Percentiles rank a stretch among this genome's conserved stretches.
These are phyloP conservation scores for Arctium lappa DNA, from an alignment of 129 eudicot species.

Conservation along the genomic window DNA sequence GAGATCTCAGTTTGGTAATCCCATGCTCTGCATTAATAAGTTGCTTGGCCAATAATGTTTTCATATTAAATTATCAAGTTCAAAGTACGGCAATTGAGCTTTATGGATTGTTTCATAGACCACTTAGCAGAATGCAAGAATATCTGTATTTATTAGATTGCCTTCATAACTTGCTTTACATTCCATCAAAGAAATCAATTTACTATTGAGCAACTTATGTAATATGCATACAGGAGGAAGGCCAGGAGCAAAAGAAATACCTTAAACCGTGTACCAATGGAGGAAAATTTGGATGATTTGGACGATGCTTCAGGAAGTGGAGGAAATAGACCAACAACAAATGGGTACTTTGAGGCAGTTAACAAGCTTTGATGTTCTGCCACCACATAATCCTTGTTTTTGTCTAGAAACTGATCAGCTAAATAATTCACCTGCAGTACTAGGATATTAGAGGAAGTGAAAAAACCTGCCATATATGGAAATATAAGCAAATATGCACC, in stretches of 20 bases:
- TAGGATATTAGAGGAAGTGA: background rate
- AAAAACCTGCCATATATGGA: background rate
- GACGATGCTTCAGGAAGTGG: constrained; percentile 86
- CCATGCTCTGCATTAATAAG: too few relatives aligned
- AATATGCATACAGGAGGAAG: background rate
- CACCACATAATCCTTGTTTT: constrained; percentile 98
- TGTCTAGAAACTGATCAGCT: constrained; percentile 94
- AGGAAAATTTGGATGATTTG: constrained; percentile 93
- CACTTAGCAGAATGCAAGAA: too few relatives aligned
- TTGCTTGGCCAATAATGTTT: too few relatives aligned
- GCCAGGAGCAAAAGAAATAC: constrained; percentile 27
- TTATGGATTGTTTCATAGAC: too few relatives aligned
- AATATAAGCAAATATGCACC: constrained; percentile 31
- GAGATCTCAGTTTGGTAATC: too few relatives aligned
- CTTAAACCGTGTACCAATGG: constrained; percentile 97
- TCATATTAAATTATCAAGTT: too few relatives aligned
- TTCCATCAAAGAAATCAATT: too few relatives aligned
- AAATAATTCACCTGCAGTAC: constrained; percentile 70
- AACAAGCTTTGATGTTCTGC: constrained; percentile 96
- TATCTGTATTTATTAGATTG: too few relatives aligned
- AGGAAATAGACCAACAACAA: constrained; percentile 96
- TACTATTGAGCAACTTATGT: too few relatives aligned
- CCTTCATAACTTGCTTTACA: too few relatives aligned
- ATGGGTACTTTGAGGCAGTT: constrained; percentile 81
- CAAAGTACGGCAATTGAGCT: too few relatives aligned